Conservation (phyloP, 345 rosid species). For the Camelina laxa region DNA sequence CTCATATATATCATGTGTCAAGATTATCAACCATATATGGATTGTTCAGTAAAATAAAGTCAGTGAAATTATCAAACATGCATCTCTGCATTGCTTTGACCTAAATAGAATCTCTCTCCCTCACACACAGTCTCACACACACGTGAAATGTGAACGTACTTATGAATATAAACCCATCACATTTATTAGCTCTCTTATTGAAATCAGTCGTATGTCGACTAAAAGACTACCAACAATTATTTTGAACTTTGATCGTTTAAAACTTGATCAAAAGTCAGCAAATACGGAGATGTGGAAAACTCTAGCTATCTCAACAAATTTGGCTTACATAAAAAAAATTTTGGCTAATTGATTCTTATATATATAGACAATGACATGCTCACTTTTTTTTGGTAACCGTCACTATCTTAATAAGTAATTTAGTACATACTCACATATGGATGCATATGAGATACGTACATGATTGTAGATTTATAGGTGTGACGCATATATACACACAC, state of each 20-base stretch:
- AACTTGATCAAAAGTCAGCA: slow-evolving; percentile 38
- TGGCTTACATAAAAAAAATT: neutral
- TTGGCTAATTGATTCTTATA: too few species aligned
- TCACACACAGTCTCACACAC: slow-evolving; percentile 1
- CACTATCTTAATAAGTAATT: slow-evolving; percentile 12
- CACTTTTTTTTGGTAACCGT: slow-evolving; percentile 17
- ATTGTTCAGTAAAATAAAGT: too few species aligned
- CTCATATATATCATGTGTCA: slow-evolving; percentile 7
- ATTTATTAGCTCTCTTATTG: slow-evolving; percentile 30
- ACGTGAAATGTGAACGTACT: slow-evolving; percentile 37
- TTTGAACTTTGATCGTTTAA: neutral
- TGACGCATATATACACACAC: slow-evolving; percentile 21
- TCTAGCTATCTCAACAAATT: slow-evolving; percentile 24
- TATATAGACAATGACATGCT: neutral
- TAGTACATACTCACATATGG: slow-evolving; percentile 7
- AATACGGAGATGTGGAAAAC: slow-evolving; percentile 35
- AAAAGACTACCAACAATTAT: slow-evolving; percentile 9
- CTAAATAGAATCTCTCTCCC: neutral
- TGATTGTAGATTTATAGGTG: slow-evolving; percentile 1
- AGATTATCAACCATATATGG: neutral
- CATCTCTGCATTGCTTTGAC: slow-evolving; percentile 9
- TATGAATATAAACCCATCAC: slow-evolving; percentile 17
- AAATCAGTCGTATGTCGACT: slow-evolving; percentile 23
- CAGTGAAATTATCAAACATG: too few species aligned
- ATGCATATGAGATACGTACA: neutral